Conservation (phyloP, 148 eudicot species). For the Tetragonia tetragonoides region DNA sequence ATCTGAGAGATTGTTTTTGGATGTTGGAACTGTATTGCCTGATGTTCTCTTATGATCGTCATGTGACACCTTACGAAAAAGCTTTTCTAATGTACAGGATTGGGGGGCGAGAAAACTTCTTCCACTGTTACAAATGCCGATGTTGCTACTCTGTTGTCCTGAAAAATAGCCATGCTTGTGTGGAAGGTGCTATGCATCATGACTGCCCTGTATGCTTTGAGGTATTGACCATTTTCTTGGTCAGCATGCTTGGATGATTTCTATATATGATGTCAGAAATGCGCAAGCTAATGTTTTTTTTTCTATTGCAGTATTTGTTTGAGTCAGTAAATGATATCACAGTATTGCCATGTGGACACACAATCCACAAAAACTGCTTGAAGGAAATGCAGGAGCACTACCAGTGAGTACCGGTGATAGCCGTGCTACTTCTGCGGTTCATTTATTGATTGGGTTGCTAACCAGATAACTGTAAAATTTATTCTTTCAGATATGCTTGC, state of each 20-base stretch:
- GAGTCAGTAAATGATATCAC: constrained; percentile 66
- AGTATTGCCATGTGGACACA: constrained; percentile 86
- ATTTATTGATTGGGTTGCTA: not conserved
- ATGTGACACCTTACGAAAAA: not conserved
- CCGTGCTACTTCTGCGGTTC: not conserved
- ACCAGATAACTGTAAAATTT: not conserved
- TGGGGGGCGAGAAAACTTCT: constrained; percentile 74
- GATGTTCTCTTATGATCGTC: not conserved
- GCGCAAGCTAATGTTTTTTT: not conserved
- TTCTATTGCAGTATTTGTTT: constrained; percentile 63
- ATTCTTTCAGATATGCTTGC: constrained; percentile 68
- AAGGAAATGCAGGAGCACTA: constrained; percentile 83
- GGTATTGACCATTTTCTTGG: constrained; percentile 37
- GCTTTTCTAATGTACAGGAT: constrained; percentile 35
- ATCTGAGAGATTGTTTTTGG: not conserved
- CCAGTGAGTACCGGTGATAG: constrained; percentile 49
- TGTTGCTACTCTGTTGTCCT: constrained; percentile 74
- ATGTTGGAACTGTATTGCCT: not conserved
- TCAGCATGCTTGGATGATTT: not conserved
- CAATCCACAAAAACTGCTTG: constrained; percentile 79
- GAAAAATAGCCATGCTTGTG: constrained; percentile 71
- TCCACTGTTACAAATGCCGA: constrained; percentile 74
- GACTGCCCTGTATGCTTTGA: constrained; percentile 96
- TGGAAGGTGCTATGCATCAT: constrained; percentile 97
- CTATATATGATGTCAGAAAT: too few relatives aligned